Evolutionary conservation across 2,329 filamentous ascomycete genomes (phyloP).

Genomic region (Botrytis medusae): DNA sequence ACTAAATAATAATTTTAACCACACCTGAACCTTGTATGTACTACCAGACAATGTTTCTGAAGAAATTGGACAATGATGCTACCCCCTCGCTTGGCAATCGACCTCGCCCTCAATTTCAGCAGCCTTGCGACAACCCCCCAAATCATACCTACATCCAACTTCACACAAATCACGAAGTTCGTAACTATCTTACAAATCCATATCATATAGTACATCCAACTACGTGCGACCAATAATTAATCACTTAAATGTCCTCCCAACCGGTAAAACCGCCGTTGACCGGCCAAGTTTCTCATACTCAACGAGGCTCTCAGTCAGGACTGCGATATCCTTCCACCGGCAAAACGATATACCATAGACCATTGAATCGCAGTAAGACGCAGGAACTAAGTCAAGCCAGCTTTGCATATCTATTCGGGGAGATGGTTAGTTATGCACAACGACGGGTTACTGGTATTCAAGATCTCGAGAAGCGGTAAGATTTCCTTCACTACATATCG

Average conservation of each 20-base stretch:
- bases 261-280: slow-evolving; percentile 35
- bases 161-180: background rate
- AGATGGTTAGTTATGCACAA: slow-evolving; percentile 96
- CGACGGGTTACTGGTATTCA: slow-evolving; percentile 86
- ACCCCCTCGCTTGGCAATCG: slow-evolving; percentile 4
- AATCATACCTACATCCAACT: background rate
- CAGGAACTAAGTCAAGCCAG: slow-evolving; percentile 88
- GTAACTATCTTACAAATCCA: background rate
- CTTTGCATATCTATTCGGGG: slow-evolving; percentile 93
- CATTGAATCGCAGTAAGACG: slow-evolving; percentile 85
- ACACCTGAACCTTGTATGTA: background rate
- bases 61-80: background rate
- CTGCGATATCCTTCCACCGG: slow-evolving; percentile 88
- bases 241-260: slow-evolving; percentile 38
- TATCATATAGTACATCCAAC: background rate
- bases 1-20: background rate
- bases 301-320: slow-evolving; percentile 48
- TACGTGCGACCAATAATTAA: background rate
- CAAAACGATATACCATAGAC: slow-evolving; percentile 97
- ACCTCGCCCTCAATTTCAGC: slow-evolving; percentile 4
- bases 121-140: slow-evolving; percentile 15
- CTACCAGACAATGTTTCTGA: background rate
- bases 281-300: slow-evolving; percentile 31
- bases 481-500: slow-evolving; percentile 16
- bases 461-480: slow-evolving; percentile 85